Evolutionary conservation across 192 early-diverging fungal species (phyloP), one percentile per base, ranked within the genome.

Genomic region (Spinellus fusiger): DNA sequence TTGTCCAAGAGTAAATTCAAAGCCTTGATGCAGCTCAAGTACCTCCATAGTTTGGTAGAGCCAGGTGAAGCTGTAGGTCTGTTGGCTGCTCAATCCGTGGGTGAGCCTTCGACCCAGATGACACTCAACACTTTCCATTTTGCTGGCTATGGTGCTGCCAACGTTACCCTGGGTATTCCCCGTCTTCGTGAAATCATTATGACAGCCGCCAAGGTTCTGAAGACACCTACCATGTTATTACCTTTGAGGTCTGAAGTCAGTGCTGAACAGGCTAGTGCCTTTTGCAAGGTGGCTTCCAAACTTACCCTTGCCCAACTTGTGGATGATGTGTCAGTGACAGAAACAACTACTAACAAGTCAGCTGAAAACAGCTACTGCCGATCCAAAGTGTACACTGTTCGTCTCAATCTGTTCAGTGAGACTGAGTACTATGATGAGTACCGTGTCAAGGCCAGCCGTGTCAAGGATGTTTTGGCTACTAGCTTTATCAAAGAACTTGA

Each of bases 101-200:
- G 98, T 48, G 98, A 99, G 78, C 98, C 98, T 44, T 96, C 95
- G 44, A 99, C 98, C 15, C 98, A 99, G 70, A 99, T 99, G 98
- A 99, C 98, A 37, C 82, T 99, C 32, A 99, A 99, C 79, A 99
- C 98, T 54, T 99, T 99, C 91, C 98, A 99, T 81, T 92, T 97
- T 77, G 92, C 92, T 44, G 92, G 92, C 31, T 93, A 89, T 60
- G 95, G 94, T 75, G 94, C 93, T 61, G 94, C 93, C 70, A 99
- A 99, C 84, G 98, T 99, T 25, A 99, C 98, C 3, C 84, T 99
- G 37, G 98, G 98, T 86, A 98, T 99, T 60, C 98, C 98, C 37
- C 95, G 98, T 84, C 77, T 99, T 56, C 91, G 95, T 69, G 98
- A 99, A 81, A 96, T 99, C 64, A 89, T 99, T 74, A 99, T 99